phyloP scores from a whole-genome alignment of 495 filamentous ascomycete species.

The Penicillium samsonianum region DNA sequence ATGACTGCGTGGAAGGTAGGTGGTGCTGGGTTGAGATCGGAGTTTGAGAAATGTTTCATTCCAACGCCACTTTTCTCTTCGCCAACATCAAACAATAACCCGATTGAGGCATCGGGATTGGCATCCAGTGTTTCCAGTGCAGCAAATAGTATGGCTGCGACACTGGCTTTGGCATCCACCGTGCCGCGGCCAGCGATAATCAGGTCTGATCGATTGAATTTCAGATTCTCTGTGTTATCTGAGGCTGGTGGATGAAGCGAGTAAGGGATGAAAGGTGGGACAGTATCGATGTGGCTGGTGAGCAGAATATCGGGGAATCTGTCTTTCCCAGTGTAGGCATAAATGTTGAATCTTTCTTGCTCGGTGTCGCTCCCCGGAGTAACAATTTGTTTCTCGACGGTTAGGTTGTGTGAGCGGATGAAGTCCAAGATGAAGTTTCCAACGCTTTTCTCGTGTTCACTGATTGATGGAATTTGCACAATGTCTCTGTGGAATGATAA shows the following conservation, averaged over 20 bases:
- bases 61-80: slow-evolving; percentile 75
- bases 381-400: slow-evolving; percentile 4
- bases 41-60: slow-evolving; percentile 48
- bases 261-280: slow-evolving; percentile 58
- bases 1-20: slow-evolving; percentile 51
- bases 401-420: too few relatives aligned
- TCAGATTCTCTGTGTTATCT: too few relatives aligned
- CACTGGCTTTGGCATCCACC: slow-evolving; percentile 80
- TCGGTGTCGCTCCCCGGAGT: background rate
- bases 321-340: slow-evolving; percentile 24
- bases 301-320: slow-evolving; percentile 51
- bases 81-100: slow-evolving; percentile 75
- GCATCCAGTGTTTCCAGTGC: slow-evolving; percentile 47
- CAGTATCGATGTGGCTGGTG: slow-evolving; percentile 64
- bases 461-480: too few relatives aligned
- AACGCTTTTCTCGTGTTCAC: too few relatives aligned
- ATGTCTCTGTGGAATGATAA: too few relatives aligned
- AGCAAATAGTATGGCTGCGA: slow-evolving; percentile 66
- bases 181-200: slow-evolving; percentile 69
- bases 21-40: too few relatives aligned
- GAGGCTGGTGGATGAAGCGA: too few relatives aligned
- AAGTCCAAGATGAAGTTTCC: too few relatives aligned
- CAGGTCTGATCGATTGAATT: slow-evolving; percentile 38
- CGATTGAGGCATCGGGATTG: slow-evolving; percentile 43
- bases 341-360: slow-evolving; percentile 18